Conservation (phyloP, 371 early-diverging fungal genomes). For the Actinomucor elegans region DNA sequence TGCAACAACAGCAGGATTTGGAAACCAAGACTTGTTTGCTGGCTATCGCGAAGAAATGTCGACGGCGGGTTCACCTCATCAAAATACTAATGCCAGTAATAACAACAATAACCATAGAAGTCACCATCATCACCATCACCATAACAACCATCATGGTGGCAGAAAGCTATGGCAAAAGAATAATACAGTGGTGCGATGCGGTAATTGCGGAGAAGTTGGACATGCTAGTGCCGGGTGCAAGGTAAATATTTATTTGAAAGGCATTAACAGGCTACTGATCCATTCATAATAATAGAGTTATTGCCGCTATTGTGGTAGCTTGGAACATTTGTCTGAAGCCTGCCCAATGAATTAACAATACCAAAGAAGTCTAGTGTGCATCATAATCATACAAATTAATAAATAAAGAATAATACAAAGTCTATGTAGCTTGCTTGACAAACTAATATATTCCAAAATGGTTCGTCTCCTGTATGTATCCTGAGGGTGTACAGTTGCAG, state of each 20-base stretch:
- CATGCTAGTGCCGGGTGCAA: slow-evolving; percentile 52
- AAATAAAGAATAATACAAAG: too few species aligned
- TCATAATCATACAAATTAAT: too few species aligned
- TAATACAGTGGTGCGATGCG: slow-evolving; percentile 30
- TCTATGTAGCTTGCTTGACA: too few species aligned
- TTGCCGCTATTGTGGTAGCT: slow-evolving; percentile 45
- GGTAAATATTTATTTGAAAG: slow-evolving; percentile 24
- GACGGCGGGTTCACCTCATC: neutral
- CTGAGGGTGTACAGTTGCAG: too few species aligned
- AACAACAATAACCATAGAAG: too few species aligned
- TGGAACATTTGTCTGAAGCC: slow-evolving; percentile 37
- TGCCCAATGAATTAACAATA: slow-evolving; percentile 26
- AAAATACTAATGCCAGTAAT: neutral
- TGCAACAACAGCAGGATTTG: slow-evolving; percentile 33
- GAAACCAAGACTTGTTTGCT: slow-evolving; percentile 28
- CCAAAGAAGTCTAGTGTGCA: too few species aligned
- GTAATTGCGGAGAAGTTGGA: slow-evolving; percentile 56
- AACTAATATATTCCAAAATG: too few species aligned
- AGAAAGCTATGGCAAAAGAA: slow-evolving; percentile 21
- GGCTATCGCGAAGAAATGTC: slow-evolving; percentile 27
- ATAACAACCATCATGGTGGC: neutral
- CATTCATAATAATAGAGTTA: slow-evolving; percentile 19
- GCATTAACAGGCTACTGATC: neutral
- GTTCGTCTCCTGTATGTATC: too few species aligned
- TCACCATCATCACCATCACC: slow-evolving; percentile 1